Evolutionary conservation across 257 asterid species (phyloP), one percentile per base, ranked within the genome.

Genomic region (Solanum ossicruentum): DNA sequence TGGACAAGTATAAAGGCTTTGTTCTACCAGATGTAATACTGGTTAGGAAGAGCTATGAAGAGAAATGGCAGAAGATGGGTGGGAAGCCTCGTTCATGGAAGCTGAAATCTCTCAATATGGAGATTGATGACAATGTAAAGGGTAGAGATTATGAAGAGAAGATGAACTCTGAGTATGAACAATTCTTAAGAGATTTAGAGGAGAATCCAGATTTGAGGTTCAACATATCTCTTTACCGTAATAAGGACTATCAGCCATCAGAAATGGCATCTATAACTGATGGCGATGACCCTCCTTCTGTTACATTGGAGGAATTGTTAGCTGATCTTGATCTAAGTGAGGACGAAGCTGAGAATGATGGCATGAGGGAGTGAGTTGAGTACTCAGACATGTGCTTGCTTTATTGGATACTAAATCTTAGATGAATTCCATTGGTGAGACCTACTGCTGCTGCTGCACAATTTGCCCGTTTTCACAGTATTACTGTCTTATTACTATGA

Each of bases 171-270:
- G 96, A 92, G 84, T 92, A 91, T 77, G 92, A 92, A 72, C 87
- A 82, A 82, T 89, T 91, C 89, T 86, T 90, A 89, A 89, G 91
- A 77, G 93, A 91, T 81, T 80, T 92, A 88, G 95, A 84, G 77
- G 87, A 84, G 84, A 77, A 41, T 88, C 65, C 83, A 26, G 83
- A 78, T 52, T 28, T 78, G 77, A 86, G 93, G 83, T 89, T 88
- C 75, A 87, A 86, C 80, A 47, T 92, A 41, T 89, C 93, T 0
- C 87, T 92, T 47, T 89, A 90, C 26, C 88, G 85, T 10, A 89
- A 91, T 80, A 87, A 75, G 54, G 95, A 91, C 39, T 89, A 91
- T 69, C 92, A 91, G 87, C 91, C 93, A 36, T 89, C 91, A 16
- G 92, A 91, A 82, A 85, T 88, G 92, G 91, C 90, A 28, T 88